A percentile compares a stretch with the other conserved stretches of the same genome.
phyloP scores from a whole-genome alignment of 306 rosid species.

The Vigna mungo region DNA sequence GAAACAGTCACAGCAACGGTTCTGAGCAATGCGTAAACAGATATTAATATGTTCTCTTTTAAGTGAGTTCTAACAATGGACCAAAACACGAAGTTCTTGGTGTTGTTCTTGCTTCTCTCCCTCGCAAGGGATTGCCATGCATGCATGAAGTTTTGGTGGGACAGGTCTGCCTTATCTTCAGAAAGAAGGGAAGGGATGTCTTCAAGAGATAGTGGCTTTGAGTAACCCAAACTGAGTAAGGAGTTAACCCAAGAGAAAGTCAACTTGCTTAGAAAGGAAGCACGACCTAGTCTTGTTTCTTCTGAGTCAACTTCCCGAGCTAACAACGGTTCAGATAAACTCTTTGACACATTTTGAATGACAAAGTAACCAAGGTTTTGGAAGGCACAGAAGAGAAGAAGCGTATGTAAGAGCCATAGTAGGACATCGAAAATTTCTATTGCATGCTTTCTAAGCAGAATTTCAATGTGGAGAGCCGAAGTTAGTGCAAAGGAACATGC shows the following conservation, averaged over 20 bases:
- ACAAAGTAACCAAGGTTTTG: slow-evolving; percentile 41
- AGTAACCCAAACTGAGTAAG: slow-evolving; percentile 60
- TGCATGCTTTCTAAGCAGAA: slow-evolving; percentile 30
- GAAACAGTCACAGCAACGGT: neutral
- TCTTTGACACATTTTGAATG: slow-evolving; percentile 12
- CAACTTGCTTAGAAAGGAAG: slow-evolving; percentile 53
- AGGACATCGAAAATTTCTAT: slow-evolving; percentile 36
- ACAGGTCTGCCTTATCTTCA: neutral
- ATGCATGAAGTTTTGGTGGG: slow-evolving; percentile 9
- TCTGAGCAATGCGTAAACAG: neutral
- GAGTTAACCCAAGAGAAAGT: slow-evolving; percentile 69
- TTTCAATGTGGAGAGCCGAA: slow-evolving; percentile 51
- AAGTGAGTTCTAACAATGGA: neutral
- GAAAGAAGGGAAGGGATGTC: slow-evolving; percentile 17
- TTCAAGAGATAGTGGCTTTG: slow-evolving; percentile 51
- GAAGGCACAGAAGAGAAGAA: slow-evolving; percentile 56
- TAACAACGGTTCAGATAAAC: neutral
- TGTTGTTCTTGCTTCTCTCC: neutral
- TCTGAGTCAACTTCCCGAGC: slow-evolving; percentile 22
- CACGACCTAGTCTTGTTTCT: slow-evolving; percentile 37
- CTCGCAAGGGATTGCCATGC: neutral
- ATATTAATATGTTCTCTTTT: neutral
- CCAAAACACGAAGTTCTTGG: neutral
- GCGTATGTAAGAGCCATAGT: slow-evolving; percentile 51
- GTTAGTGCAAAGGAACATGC: slow-evolving; percentile 41